Percentiles rank a stretch among this genome's conserved stretches.
Conservation (phyloP, 2,329 filamentous ascomycete species). For the Pseudogymnoascus pannorum region DNA sequence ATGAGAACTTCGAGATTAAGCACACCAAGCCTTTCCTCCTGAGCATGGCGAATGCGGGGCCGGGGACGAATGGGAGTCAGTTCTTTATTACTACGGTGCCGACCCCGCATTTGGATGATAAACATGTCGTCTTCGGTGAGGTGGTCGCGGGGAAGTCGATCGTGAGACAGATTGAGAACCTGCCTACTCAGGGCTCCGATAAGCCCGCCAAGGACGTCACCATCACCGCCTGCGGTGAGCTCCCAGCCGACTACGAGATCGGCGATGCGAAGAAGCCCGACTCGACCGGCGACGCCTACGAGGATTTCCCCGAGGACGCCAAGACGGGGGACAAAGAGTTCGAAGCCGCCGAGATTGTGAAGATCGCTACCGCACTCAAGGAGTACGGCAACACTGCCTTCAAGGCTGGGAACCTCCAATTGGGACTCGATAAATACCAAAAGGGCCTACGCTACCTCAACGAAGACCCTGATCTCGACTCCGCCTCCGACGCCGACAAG, state of each 20-base stretch:
- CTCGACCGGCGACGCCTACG: slow-evolving; percentile 79
- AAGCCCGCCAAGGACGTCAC: slow-evolving; percentile 67
- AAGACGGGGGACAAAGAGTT: slow-evolving; percentile 48
- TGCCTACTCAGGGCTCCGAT: slow-evolving; percentile 65
- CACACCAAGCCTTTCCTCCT: slow-evolving; percentile 90
- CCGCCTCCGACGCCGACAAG: slow-evolving; percentile 62
- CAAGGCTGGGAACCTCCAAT: slow-evolving; percentile 63
- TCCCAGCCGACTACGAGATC: slow-evolving; percentile 59
- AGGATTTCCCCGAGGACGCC: slow-evolving; percentile 91
- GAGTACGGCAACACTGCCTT: slow-evolving; percentile 88
- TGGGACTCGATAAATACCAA: slow-evolving; percentile 85
- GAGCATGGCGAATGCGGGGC: slow-evolving; percentile 96
- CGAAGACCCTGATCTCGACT: slow-evolving; percentile 69
- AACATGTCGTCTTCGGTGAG: slow-evolving; percentile 96
- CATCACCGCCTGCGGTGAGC: slow-evolving; percentile 80
- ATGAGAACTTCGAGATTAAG: slow-evolving; percentile 90
- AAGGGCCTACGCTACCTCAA: slow-evolving; percentile 87
- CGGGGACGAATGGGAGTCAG: slow-evolving; percentile 91
- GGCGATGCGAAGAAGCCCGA: slow-evolving; percentile 66
- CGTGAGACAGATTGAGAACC: slow-evolving; percentile 82
- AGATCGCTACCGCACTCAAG: slow-evolving; percentile 81
- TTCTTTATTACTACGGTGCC: slow-evolving; percentile 96
- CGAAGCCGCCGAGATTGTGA: slow-evolving; percentile 59
- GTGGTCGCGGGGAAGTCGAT: slow-evolving; percentile 89
- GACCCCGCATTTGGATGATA: slow-evolving; percentile 91